phyloP scores from a whole-genome alignment of 805 yeast genomes.

The Yamadazyma nakazawae region DNA sequence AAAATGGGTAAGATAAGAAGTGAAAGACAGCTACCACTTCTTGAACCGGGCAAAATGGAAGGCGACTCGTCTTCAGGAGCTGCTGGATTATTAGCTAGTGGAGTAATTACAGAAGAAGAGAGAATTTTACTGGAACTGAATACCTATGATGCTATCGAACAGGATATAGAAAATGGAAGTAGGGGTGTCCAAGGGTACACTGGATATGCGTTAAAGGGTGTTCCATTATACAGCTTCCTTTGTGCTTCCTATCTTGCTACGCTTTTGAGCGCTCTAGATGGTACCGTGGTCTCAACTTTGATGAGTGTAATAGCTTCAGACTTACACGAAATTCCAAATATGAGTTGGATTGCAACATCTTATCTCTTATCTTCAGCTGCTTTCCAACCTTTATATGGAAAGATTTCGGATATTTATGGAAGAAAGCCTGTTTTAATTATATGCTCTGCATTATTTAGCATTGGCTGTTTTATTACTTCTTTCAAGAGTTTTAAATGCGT shows the following conservation, averaged over 20 bases:
- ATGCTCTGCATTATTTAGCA: slow-evolving; percentile 53
- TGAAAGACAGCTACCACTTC: not conserved
- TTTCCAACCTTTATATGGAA: slow-evolving; percentile 72
- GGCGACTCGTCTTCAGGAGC: slow-evolving; percentile 30
- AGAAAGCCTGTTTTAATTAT: slow-evolving; percentile 50
- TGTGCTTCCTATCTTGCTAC: slow-evolving; percentile 35
- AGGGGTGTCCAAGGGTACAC: slow-evolving; percentile 13
- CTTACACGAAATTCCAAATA: slow-evolving; percentile 56
- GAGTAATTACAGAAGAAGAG: slow-evolving; percentile 32
- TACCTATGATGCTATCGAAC: slow-evolving; percentile 9
- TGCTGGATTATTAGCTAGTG: slow-evolving; percentile 35
- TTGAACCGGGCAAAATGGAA: slow-evolving; percentile 12
- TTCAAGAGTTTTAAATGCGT: slow-evolving; percentile 46
- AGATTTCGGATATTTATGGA: slow-evolving; percentile 69
- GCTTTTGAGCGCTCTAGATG: slow-evolving; percentile 63
- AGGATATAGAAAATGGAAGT: slow-evolving; percentile 4
- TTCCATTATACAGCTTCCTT: slow-evolving; percentile 28
- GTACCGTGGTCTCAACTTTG: slow-evolving; percentile 65
- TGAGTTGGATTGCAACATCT: slow-evolving; percentile 74
- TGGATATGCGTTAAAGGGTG: slow-evolving; percentile 29
- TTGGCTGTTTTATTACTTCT: slow-evolving; percentile 56
- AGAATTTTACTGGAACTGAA: slow-evolving; percentile 4
- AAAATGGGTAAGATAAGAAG: not conserved
- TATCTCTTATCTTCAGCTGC: slow-evolving; percentile 67
- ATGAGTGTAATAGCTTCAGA: slow-evolving; percentile 67